phyloP scores from a whole-genome alignment of 2,329 filamentous ascomycete genomes.

The Amesomyces nigricolor region DNA sequence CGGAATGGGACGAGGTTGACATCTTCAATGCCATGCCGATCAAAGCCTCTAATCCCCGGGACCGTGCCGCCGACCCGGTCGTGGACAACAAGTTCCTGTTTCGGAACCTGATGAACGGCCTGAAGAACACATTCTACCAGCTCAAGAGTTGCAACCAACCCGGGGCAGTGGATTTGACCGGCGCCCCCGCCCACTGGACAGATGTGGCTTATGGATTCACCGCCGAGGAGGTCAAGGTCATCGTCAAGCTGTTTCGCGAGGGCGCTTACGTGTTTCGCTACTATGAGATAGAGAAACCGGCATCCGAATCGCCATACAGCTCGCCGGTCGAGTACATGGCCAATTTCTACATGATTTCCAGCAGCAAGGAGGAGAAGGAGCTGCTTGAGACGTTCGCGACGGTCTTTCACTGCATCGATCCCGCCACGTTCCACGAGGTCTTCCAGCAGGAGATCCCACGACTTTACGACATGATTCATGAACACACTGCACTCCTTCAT shows the following conservation, averaged over 20 bases:
- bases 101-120: constrained; percentile 88
- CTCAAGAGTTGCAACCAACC: constrained; percentile 81
- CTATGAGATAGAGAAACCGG: constrained; percentile 81
- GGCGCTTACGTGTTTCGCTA: constrained; percentile 95
- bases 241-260: constrained; percentile 95
- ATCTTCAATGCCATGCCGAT: constrained; percentile 96
- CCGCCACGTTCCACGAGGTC: constrained; percentile 96
- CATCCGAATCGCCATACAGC: constrained; percentile 65
- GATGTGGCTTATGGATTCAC: constrained; percentile 96
- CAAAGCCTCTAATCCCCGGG: constrained; percentile 85
- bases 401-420: constrained; percentile 97
- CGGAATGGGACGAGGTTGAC: constrained; percentile 97
- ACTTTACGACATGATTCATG: constrained; percentile 96
- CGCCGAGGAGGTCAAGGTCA: constrained; percentile 91
- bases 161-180: constrained; percentile 65
- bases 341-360: constrained; percentile 91
- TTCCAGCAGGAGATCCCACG: constrained; percentile 96
- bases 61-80: constrained; percentile 83
- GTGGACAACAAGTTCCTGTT: constrained; percentile 97
- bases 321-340: constrained; percentile 89
- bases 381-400: constrained; percentile 95
- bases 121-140: constrained; percentile 96
- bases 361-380: constrained; percentile 94
- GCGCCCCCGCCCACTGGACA: constrained; percentile 83
- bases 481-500: constrained; percentile 88